Conservation (phyloP, 345 rosid genomes). For the Lumnitzera littorea region DNA sequence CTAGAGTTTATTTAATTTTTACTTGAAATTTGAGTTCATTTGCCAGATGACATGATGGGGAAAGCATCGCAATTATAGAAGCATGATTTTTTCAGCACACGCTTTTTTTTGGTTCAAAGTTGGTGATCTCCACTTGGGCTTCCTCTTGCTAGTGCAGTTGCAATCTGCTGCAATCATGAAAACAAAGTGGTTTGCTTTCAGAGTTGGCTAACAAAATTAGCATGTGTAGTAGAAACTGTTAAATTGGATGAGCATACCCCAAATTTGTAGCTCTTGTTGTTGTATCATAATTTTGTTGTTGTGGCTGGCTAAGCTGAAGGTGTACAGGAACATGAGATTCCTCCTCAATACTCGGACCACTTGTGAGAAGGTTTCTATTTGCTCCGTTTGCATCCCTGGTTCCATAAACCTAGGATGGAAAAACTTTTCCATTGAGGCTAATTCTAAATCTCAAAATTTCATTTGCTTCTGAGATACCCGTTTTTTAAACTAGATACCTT, state of each 20-base stretch:
- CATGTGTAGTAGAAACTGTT: conserved; percentile 4
- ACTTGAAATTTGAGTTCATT: conserved; percentile 5
- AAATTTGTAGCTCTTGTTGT: conserved; percentile 41
- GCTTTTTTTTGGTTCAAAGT: neutral
- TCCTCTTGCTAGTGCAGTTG: conserved; percentile 41
- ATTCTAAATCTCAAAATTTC: conserved; percentile 14
- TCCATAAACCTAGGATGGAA: conserved; percentile 41
- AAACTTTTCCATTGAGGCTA: conserved; percentile 16
- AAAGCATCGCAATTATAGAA: conserved; percentile 26
- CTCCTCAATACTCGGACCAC: conserved; percentile 38
- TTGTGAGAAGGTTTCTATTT: conserved; percentile 32
- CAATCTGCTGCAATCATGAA: conserved; percentile 39
- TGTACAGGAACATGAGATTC: conserved; percentile 48
- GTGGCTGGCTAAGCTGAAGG: conserved; percentile 70
- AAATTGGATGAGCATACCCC: conserved; percentile 40
- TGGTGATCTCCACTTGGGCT: conserved; percentile 15
- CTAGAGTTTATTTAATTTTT: conserved; percentile 10
- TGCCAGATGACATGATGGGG: conserved; percentile 1
- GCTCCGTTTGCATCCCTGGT: conserved; percentile 34
- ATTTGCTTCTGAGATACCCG: neutral
- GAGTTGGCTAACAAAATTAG: neutral
- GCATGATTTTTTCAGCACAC: conserved; percentile 20
- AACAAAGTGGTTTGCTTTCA: conserved; percentile 19
- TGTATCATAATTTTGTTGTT: conserved; percentile 37
- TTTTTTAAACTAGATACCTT: conserved; percentile 21